Conservation (phyloP, 2,329 filamentous ascomycete genomes). For the Epichloe festucae region DNA sequence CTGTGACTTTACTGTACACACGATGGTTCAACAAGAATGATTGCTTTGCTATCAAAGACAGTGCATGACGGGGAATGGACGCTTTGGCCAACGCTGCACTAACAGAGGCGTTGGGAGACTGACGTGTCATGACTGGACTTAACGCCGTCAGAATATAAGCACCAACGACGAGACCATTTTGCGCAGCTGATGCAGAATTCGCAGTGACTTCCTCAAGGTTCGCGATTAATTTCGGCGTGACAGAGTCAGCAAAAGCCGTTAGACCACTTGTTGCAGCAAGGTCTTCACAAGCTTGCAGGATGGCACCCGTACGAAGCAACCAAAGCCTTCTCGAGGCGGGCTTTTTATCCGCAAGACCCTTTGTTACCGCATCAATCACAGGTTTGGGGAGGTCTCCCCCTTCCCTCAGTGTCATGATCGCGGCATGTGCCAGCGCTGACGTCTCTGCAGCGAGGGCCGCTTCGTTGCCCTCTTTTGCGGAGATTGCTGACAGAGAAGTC, state of each 20-base stretch:
- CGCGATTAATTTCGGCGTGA: conserved; percentile 45
- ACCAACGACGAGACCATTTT: conserved; percentile 69
- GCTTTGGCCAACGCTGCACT: conserved; percentile 39
- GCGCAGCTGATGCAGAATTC: conserved; percentile 67
- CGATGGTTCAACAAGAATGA: conserved; percentile 78
- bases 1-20: conserved; percentile 67
- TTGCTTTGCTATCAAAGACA: conserved; percentile 63
- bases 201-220: conserved; percentile 65
- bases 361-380: conserved; percentile 57
- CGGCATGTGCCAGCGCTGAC: conserved; percentile 52
- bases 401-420: conserved; percentile 48
- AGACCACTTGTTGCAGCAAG: conserved; percentile 34
- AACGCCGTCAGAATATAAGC: conserved; percentile 64
- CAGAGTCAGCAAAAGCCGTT: conserved; percentile 37
- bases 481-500: conserved; percentile 51
- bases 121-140: conserved; percentile 38
- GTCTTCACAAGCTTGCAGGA: conserved; percentile 46
- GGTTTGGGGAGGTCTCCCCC: conserved; percentile 50
- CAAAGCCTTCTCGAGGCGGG: conserved; percentile 64
- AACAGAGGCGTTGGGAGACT: conserved; percentile 39
- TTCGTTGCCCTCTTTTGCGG: conserved; percentile 82
- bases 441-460: conserved; percentile 65
- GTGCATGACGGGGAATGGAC: conserved; percentile 48
- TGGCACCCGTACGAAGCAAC: conserved; percentile 60
- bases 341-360: conserved; percentile 80